Conservation (phyloP, 352 stramenopile genomes). For the Pythium myriotylum region DNA sequence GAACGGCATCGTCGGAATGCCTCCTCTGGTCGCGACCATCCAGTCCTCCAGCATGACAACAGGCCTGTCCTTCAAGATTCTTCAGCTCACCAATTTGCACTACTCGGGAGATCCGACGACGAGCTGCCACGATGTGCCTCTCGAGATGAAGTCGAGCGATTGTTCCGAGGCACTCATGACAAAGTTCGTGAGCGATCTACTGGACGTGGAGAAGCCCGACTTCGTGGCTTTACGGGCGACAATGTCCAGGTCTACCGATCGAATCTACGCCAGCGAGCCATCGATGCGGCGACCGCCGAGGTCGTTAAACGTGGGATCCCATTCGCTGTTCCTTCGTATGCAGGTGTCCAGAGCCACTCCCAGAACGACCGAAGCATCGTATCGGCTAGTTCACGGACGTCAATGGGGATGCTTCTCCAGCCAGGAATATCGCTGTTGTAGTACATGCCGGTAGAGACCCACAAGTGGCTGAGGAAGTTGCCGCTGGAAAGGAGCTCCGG, state of each 20-base stretch:
- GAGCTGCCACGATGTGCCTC: constrained; percentile 34
- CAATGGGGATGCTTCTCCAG: constrained; percentile 29
- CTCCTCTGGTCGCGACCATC: constrained; percentile 21
- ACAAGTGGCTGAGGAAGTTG: constrained; percentile 51
- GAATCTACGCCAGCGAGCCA: constrained; percentile 34
- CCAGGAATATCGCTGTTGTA: constrained; percentile 54
- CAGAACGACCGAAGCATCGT: constrained; percentile 14
- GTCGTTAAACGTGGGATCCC: constrained; percentile 52
- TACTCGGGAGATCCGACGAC: constrained; percentile 44
- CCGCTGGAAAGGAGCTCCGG: constrained; percentile 17
- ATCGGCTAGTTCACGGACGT: constrained; percentile 22
- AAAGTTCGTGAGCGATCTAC: constrained; percentile 52
- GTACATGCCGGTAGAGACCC: constrained; percentile 42
- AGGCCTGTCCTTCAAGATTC: constrained; percentile 53
- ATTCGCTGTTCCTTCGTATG: constrained; percentile 39
- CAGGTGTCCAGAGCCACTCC: constrained; percentile 21
- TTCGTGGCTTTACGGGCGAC: constrained; percentile 71
- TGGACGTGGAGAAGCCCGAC: constrained; percentile 64
- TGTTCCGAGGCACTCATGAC: constrained; percentile 54
- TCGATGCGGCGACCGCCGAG: constrained; percentile 38
- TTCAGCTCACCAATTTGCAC: constrained; percentile 73
- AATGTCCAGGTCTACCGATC: constrained; percentile 48
- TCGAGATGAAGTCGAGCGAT: not conserved
- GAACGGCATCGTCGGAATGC: constrained; percentile 17
- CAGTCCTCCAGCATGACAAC: not conserved